Evolutionary conservation across 371 early-diverging fungal genomes (phyloP).

Genomic region (Phascolomyces articulosus): DNA sequence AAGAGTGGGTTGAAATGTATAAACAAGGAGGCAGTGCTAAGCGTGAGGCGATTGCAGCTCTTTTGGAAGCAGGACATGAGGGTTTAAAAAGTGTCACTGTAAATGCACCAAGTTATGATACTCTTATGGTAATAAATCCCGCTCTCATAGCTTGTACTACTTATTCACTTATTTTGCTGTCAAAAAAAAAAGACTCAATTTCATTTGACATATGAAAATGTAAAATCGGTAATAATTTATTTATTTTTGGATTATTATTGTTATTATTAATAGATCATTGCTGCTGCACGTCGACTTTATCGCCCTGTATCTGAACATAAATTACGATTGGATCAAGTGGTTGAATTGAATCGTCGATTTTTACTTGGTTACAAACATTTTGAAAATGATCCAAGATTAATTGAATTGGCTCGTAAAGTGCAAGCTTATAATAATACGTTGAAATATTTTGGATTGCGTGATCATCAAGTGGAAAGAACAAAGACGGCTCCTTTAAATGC

Average conservation of each 20-base stretch:
- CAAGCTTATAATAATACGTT: slow-evolving; percentile 77
- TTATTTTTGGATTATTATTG: neutral
- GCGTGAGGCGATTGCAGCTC: slow-evolving; percentile 66
- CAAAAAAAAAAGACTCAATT: too few relatives aligned
- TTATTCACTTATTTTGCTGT: too few relatives aligned
- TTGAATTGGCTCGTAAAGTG: slow-evolving; percentile 61
- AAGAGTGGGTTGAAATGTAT: slow-evolving; percentile 69
- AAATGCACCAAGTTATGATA: slow-evolving; percentile 82
- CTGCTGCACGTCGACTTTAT: slow-evolving; percentile 79
- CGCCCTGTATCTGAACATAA: slow-evolving; percentile 59
- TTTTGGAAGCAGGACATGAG: slow-evolving; percentile 66
- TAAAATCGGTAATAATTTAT: neutral
- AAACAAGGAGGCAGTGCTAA: slow-evolving; percentile 72
- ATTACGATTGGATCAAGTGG: slow-evolving; percentile 60
- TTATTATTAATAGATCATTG: slow-evolving; percentile 50
- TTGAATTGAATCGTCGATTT: slow-evolving; percentile 74
- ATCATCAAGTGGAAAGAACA: slow-evolving; percentile 84
- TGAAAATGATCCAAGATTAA: slow-evolving; percentile 63
- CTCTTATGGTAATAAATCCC: slow-evolving; percentile 56
- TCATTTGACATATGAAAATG: slow-evolving; percentile 7
- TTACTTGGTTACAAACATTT: slow-evolving; percentile 64
- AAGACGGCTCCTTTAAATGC: slow-evolving; percentile 58
- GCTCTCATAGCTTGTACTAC: neutral
- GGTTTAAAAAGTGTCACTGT: slow-evolving; percentile 80
- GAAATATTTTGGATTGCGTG: slow-evolving; percentile 79